These are phyloP conservation scores for Withania somnifera DNA, from an alignment of 305 asterid genomes.

Conservation along the genomic window DNA sequence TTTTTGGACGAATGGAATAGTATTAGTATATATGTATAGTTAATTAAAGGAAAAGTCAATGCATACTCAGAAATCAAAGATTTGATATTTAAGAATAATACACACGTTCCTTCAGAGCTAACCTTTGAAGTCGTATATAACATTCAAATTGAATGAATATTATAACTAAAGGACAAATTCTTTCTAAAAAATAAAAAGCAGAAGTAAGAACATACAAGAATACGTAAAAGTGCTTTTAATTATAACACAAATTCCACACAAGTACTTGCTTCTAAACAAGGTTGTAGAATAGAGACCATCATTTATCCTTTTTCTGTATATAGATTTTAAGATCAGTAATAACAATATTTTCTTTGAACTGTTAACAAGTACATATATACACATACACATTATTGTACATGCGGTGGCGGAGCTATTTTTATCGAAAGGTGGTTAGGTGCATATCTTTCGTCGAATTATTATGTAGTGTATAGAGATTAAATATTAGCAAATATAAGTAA, in stretches of 20 bases:
- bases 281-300: too few species aligned
- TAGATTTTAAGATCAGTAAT: background rate
- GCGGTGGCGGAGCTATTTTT: too few species aligned
- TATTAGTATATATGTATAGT: too few species aligned
- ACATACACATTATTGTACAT: background rate
- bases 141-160: background rate
- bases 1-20: too few species aligned
- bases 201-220: background rate
- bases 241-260: background rate
- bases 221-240: background rate
- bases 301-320: background rate
- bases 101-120: background rate
- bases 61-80: background rate
- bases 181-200: background rate
- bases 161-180: background rate
- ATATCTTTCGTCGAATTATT: too few species aligned
- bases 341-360: background rate
- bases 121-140: background rate
- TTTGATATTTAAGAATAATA: background rate
- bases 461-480: too few species aligned
- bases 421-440: too few species aligned
- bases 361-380: background rate
- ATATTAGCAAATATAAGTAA: too few species aligned
- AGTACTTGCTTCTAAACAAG: background rate
- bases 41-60: too few species aligned